Evolutionary conservation across 2,329 filamentous ascomycete genomes (phyloP).

Genomic region (Fusarium sp.): DNA sequence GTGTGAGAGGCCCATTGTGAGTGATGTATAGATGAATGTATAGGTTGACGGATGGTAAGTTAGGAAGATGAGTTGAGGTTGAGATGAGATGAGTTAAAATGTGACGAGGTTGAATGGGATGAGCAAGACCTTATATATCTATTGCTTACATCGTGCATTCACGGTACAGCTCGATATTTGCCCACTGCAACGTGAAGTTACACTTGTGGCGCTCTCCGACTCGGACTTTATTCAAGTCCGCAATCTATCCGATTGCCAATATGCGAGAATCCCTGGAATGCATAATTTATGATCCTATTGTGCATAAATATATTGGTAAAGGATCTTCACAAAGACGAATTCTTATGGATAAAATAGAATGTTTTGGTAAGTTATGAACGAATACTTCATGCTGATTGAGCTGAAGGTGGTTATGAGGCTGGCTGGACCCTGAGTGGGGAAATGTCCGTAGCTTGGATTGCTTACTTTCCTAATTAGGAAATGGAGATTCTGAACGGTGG

Average conservation of each 20-base stretch:
- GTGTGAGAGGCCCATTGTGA: constrained; percentile 30
- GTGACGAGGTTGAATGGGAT: no score
- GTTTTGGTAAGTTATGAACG: neutral
- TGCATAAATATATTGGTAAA: neutral
- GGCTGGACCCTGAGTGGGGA: neutral
- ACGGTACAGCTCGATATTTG: constrained; percentile 18
- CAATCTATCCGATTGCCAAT: neutral
- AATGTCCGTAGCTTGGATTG: neutral
- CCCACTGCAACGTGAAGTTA: constrained; percentile 22
- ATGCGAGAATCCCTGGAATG: neutral
- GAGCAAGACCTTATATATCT: constrained; percentile 18
- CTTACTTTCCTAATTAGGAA: neutral
- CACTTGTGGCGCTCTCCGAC: constrained; percentile 12
- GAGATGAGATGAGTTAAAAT: no score
- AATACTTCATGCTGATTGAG: neutral
- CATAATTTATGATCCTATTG: neutral
- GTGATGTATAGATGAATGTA: no score
- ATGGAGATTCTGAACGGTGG: neutral
- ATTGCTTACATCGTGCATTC: constrained; percentile 6
- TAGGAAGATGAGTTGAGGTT: neutral
- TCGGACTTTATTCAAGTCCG: constrained; percentile 25
- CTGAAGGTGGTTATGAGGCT: neutral
- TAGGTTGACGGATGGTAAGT: neutral
- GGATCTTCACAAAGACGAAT: rapidly evolving
- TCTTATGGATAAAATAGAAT: no score